A percentile compares a stretch with the other conserved stretches of the same genome.
phyloP scores from a whole-genome alignment of 2,329 filamentous ascomycete species.

The Harringtonia lauricola region DNA sequence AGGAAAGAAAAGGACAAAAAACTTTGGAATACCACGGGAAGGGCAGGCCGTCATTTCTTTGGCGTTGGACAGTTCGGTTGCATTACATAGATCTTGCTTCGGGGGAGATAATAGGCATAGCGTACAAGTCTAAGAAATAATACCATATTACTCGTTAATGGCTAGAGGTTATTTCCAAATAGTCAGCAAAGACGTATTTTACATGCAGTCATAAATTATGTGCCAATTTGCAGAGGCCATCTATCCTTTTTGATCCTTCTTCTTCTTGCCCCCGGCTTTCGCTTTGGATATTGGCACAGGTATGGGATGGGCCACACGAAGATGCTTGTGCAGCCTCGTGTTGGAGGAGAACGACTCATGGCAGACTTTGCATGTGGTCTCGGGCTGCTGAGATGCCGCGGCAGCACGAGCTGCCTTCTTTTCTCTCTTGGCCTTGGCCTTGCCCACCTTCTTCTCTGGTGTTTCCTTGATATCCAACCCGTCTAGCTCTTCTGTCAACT shows the following conservation, averaged over 20 bases:
- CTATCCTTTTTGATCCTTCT: not conserved
- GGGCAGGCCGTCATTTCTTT: too few relatives aligned
- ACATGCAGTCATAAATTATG: too few relatives aligned
- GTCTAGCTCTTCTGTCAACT: slow-evolving; percentile 83
- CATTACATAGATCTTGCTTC: too few relatives aligned
- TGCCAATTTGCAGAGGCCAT: too few relatives aligned
- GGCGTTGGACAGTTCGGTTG: too few relatives aligned
- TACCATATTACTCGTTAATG: too few relatives aligned
- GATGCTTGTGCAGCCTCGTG: slow-evolving; percentile 11
- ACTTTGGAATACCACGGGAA: too few relatives aligned
- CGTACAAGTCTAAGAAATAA: too few relatives aligned
- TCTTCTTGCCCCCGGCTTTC: slow-evolving; percentile 8
- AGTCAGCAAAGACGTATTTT: too few relatives aligned
- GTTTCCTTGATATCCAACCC: slow-evolving; percentile 60
- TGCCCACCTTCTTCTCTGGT: slow-evolving; percentile 31
- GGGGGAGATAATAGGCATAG: too few relatives aligned
- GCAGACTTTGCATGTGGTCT: slow-evolving; percentile 7
- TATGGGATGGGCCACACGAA: slow-evolving; percentile 6
- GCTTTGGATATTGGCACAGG: not conserved
- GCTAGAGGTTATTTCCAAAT: too few relatives aligned
- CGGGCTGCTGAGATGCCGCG: not conserved
- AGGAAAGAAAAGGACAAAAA: too few relatives aligned
- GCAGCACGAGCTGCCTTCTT: slow-evolving; percentile 11
- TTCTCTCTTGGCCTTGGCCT: slow-evolving; percentile 13
- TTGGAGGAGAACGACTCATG: slow-evolving; percentile 10